These are phyloP conservation scores for Alternaria consortialis DNA, from an alignment of 2,329 filamentous ascomycete genomes.

Conservation along the genomic window DNA sequence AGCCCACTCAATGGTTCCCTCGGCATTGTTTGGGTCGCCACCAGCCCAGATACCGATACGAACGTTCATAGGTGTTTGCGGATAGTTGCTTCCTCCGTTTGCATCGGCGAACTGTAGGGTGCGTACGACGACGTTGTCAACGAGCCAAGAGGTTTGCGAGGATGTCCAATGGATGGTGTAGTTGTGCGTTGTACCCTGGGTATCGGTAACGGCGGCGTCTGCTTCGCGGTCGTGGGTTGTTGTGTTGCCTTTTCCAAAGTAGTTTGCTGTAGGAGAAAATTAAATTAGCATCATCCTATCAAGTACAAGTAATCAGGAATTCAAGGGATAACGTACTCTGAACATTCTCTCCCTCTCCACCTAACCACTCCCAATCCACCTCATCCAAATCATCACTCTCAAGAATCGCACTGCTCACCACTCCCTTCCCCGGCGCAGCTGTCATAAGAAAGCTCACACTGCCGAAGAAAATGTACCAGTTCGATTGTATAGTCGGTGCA, in stretches of 20 bases:
- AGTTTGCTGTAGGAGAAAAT: neutral
- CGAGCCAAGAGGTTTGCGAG: constrained; percentile 69
- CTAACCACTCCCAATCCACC: constrained; percentile 83
- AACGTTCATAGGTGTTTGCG: constrained; percentile 75
- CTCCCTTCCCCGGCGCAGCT: constrained; percentile 74
- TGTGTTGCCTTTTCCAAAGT: constrained; percentile 47
- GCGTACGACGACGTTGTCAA: constrained; percentile 72
- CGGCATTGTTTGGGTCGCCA: constrained; percentile 53
- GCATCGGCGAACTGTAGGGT: constrained; percentile 64
- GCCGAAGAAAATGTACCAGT: constrained; percentile 87
- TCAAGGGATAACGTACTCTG: constrained; percentile 69
- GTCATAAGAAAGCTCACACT: constrained; percentile 78
- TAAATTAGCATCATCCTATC: neutral
- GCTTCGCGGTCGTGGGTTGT: constrained; percentile 72
- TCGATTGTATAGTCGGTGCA: constrained; percentile 72
- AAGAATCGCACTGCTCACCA: constrained; percentile 81
- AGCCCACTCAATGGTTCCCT: constrained; percentile 72
- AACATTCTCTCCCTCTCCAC: constrained; percentile 67
- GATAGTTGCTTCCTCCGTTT: constrained; percentile 67
- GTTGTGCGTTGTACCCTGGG: constrained; percentile 67
- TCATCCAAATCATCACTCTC: constrained; percentile 85
- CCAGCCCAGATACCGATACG: constrained; percentile 56
- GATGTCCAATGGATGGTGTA: constrained; percentile 76
- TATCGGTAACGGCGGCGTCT: constrained; percentile 62
- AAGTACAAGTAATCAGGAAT: no score